Evolutionary conservation across 345 rosid species (phyloP).

Genomic region (Citrus cavaleriei): DNA sequence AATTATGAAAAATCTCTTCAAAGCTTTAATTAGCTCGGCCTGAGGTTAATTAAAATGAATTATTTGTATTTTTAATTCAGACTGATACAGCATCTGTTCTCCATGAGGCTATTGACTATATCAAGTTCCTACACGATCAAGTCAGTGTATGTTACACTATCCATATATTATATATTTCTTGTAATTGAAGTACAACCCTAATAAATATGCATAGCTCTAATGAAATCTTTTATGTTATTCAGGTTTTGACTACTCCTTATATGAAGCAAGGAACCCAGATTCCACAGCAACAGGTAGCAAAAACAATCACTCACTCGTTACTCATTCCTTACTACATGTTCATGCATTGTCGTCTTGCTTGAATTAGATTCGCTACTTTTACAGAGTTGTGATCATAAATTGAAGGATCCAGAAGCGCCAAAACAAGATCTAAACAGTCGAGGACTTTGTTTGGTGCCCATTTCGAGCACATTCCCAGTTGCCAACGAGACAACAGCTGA

Average conservation of each 20-base stretch:
- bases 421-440: slow-evolving; percentile 65
- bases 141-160: slow-evolving; percentile 44
- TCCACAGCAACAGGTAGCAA: slow-evolving; percentile 66
- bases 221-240: slow-evolving; percentile 12
- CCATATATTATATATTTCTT: no score
- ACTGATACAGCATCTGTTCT: slow-evolving; percentile 98
- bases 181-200: not conserved
- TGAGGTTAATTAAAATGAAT: not conserved
- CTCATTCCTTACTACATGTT: not conserved
- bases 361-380: not conserved
- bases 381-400: slow-evolving; percentile 28
- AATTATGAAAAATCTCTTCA: no score
- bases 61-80: slow-evolving; percentile 32
- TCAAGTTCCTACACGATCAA: slow-evolving; percentile 80
- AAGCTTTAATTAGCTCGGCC: not conserved
- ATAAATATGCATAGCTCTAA: not conserved
- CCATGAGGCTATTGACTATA: slow-evolving; percentile 78
- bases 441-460: slow-evolving; percentile 80
- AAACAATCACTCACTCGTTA: not conserved
- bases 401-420: slow-evolving; percentile 36
- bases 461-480: slow-evolving; percentile 66
- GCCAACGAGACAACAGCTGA: slow-evolving; percentile 59
- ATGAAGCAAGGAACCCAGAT: slow-evolving; percentile 53
- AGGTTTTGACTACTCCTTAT: slow-evolving; percentile 63
- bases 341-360: not conserved